Percentiles rank a stretch among this genome's conserved stretches.
Conservation (phyloP, 139 green algal species). For the Chlamydomonas sp. region DNA sequence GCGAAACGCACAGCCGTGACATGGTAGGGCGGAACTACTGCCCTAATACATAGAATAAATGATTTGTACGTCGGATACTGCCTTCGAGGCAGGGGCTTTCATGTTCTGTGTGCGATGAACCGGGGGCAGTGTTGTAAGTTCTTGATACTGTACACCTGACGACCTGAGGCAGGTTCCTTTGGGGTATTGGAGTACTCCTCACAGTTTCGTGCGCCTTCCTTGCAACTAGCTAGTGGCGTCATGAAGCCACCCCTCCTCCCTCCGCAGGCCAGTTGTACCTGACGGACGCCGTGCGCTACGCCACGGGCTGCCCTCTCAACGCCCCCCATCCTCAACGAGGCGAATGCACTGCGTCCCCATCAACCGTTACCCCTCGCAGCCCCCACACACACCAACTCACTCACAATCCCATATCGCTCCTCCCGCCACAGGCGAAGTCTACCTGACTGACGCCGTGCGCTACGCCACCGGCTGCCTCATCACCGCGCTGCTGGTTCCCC, state of each 20-base stretch:
- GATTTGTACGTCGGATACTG: background rate
- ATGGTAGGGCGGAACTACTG: background rate
- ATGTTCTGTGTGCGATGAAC: background rate
- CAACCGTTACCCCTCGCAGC: background rate
- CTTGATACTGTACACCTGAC: background rate
- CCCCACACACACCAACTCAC: background rate
- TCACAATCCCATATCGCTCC: background rate
- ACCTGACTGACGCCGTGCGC: slow-evolving; percentile 22
- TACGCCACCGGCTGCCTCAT: background rate
- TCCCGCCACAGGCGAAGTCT: background rate
- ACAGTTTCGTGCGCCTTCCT: background rate
- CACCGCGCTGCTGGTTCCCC: background rate
- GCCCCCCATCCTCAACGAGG: background rate
- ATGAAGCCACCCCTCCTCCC: background rate
- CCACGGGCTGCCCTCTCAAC: background rate
- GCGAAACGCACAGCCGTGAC: background rate
- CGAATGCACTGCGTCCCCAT: slow-evolving; percentile 23
- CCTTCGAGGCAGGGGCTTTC: background rate
- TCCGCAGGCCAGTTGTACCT: background rate
- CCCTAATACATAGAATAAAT: too few relatives aligned
- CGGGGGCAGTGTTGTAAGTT: background rate
- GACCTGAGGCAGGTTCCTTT: too few relatives aligned
- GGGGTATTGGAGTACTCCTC: too few relatives aligned
- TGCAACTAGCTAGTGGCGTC: background rate
- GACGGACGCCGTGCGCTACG: slow-evolving; percentile 14